phyloP scores from a whole-genome alignment of 306 rosid species.

The Corylus americana region DNA sequence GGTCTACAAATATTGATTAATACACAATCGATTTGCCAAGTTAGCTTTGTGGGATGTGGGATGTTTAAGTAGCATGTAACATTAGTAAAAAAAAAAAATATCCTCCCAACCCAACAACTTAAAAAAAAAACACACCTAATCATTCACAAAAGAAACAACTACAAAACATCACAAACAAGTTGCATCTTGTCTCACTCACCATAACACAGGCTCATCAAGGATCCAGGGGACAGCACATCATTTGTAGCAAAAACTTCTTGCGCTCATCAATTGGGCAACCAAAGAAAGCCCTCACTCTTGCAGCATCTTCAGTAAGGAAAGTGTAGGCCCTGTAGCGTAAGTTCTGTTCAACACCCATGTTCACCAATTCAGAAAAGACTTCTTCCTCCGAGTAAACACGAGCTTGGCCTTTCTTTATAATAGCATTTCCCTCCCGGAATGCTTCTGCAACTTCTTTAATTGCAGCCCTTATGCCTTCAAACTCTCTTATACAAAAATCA shows the following conservation, averaged over 20 bases:
- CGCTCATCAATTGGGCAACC: constrained; percentile 29
- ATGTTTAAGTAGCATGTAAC: no score
- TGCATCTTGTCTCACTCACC: background rate
- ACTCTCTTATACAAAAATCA: constrained; percentile 13
- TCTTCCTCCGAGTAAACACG: constrained; percentile 20
- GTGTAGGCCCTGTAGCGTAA: constrained; percentile 7
- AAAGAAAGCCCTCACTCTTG: constrained; percentile 23
- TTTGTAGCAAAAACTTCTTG: constrained; percentile 10
- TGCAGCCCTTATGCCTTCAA: constrained; percentile 18
- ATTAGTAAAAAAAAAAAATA: no score
- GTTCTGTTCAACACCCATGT: constrained; percentile 12
- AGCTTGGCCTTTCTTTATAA: constrained; percentile 15
- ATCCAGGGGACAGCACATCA: constrained; percentile 17
- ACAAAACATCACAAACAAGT: background rate
- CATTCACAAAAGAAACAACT: background rate
- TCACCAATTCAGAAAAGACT: constrained; percentile 22
- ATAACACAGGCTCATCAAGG: background rate
- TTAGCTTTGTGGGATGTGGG: no score
- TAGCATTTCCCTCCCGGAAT: constrained; percentile 27
- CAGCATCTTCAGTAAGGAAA: constrained; percentile 22
- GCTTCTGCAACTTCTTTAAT: constrained; percentile 27
- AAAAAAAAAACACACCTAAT: background rate
- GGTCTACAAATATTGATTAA: no score
- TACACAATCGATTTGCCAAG: no score
- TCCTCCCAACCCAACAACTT: no score